A percentile compares a stretch with the other conserved stretches of the same genome.
phyloP scores from a whole-genome alignment of 106 monocot genomes.

The Acorus gramineus region DNA sequence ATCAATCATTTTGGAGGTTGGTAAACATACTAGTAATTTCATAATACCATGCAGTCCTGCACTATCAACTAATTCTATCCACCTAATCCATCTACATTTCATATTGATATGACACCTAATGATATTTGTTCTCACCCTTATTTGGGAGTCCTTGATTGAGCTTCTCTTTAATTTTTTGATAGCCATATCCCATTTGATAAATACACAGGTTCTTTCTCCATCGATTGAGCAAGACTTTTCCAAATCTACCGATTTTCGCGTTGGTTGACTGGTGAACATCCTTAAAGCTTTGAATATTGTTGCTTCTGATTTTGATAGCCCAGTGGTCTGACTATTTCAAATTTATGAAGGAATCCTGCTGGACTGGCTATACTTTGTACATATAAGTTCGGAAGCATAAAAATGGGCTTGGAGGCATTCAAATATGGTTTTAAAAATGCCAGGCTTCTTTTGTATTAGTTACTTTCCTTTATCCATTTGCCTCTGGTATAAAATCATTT shows the following conservation, averaged over 20 bases:
- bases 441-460: neutral
- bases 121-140: too few species aligned
- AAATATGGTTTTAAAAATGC: conserved; percentile 51
- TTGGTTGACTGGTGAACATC: conserved; percentile 74
- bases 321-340: neutral
- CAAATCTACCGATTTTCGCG: conserved; percentile 58
- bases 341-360: conserved; percentile 77
- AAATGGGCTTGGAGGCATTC: conserved; percentile 84
- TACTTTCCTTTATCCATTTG: neutral
- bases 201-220: conserved; percentile 50
- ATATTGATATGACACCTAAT: too few species aligned
- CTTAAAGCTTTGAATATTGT: neutral
- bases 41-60: too few species aligned
- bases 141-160: too few species aligned
- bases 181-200: neutral
- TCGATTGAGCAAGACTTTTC: conserved; percentile 49
- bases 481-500: neutral
- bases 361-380: conserved; percentile 85
- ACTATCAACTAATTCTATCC: too few species aligned
- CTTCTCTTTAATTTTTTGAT: neutral
- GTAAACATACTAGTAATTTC: too few species aligned
- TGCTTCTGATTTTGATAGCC: neutral
- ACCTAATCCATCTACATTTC: too few species aligned
- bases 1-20: too few species aligned
- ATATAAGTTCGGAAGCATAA: conserved; percentile 86